Conservation (phyloP, 345 rosid genomes). For the Rhodamnia rubescens region DNA sequence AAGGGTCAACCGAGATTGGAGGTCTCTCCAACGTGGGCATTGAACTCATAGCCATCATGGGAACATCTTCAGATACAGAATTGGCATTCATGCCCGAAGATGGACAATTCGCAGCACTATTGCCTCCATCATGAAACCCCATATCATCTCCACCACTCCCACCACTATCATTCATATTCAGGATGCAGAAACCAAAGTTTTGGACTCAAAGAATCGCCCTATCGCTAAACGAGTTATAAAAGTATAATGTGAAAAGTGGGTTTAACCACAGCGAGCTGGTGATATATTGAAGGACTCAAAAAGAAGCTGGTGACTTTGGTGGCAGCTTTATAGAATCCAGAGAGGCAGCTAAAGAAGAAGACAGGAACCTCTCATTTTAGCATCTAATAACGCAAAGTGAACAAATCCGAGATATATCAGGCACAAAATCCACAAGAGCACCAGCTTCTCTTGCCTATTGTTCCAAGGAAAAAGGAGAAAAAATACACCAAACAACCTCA, state of each 20-base stretch:
- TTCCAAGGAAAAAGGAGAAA: background rate
- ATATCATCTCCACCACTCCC: constrained; percentile 39
- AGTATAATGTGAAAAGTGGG: constrained; percentile 16
- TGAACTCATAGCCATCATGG: constrained; percentile 26
- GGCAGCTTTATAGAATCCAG: constrained; percentile 57
- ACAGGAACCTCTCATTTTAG: constrained; percentile 22
- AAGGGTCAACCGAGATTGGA: constrained; percentile 27
- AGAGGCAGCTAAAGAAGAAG: constrained; percentile 28
- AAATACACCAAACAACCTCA: constrained; percentile 16
- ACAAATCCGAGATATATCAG: constrained; percentile 32
- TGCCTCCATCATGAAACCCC: constrained; percentile 39
- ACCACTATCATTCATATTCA: constrained; percentile 14
- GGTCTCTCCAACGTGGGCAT: constrained; percentile 28
- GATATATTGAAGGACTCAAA: constrained; percentile 62
- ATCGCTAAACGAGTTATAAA: constrained; percentile 5
- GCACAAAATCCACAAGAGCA: constrained; percentile 56
- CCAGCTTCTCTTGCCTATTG: constrained; percentile 30
- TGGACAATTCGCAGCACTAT: constrained; percentile 24
- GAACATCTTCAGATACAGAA: constrained; percentile 21
- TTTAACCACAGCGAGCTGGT: constrained; percentile 39
- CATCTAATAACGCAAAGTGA: constrained; percentile 6
- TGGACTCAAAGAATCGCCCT: constrained; percentile 2
- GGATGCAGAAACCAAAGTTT: background rate
- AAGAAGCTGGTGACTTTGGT: constrained; percentile 44
- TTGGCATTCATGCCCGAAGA: constrained; percentile 31